Evolutionary conservation across 495 filamentous ascomycete genomes (phyloP), one percentile per base, ranked within the genome.

Genomic region (Aspergillus baeticus): DNA sequence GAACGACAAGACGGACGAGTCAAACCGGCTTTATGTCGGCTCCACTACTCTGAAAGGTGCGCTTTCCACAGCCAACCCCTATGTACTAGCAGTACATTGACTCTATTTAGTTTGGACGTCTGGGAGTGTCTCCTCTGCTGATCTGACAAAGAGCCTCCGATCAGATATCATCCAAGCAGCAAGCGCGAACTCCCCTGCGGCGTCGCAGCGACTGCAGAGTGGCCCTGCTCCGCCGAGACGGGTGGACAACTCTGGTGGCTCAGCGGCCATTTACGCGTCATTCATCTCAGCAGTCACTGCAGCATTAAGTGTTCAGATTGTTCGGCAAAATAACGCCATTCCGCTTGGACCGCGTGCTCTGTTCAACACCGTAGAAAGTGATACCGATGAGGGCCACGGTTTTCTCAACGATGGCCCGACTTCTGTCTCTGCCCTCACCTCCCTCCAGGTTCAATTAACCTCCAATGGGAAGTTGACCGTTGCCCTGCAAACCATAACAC

Each of bases 341-440:
- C 76, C 76, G 0, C 66, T 78, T 10, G 76, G 76, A 6, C 69
- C 73, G 15, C 73, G 76, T n/a, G 75, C 73, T 29, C 66, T 77
- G 0, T 76, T 75, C 39, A 78, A 73, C 15, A 62, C 65, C 0
- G 58, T 76, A 15, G 67, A 75, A 22, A 67, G 51, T 7, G 44
- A 64, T 29, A 63, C 62, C n/a, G 68, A 73, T 38, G 71, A 72
- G 37, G 65, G 54, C 41, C 61, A 65, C 13, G 58, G 61, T 10
- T 59, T 72, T 31, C 53, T 63, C 41, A 71, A 69, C 26, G 62
- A 71, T 21, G 66, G 64, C 36, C 57, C 65, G 0, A 51, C 67
- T 38, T 72, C 70, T 10, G 50, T 53, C 6, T 61, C 73, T 21
- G 65, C 64, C 44, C 43, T 78, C 14, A 76, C 71, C 31, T 71